Base-by-base conservation (phyloP, 1,139 yeast species). In the Saccharomyces hybrid region DNA sequence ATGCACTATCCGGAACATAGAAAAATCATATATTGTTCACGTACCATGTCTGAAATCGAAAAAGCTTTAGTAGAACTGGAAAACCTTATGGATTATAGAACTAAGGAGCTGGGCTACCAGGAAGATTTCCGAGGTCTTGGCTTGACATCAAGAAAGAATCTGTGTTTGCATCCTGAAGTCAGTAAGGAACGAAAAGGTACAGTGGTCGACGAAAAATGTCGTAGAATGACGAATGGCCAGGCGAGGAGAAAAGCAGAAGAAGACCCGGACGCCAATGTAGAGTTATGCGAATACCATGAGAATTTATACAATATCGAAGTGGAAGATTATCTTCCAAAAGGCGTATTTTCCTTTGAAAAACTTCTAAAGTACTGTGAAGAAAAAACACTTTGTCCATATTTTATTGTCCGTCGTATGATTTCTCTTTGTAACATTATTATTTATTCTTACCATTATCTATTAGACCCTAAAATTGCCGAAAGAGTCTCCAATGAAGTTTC, bases 11-110 rank as follows among this genome's bases (percentile, higher is more conserved):
- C 97, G 5, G 97, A 93, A 66, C 97, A 89, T 64, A 76, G 99
- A 48, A 93, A 93, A 75, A 83, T 93, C 62, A 88, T 93, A 5
- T 93, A 93, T 72, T 93, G 99, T 72, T 93, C 99, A 4, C 98
- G 99, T 79, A 93, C 99, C 42, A 93, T 93, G 99, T 88, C 97
- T 7, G 99, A 93, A 75, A 93, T 93, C 68, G 99, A 93, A 73
- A 93, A 93, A 73, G 98, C 99, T 0, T 75, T 93, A 68, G 89
- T 91, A 13, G 99, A 93, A 74, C 77, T 95, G 75, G 85, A 88
- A 60, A 84, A 82, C 54, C 76, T 93, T 63, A 93, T 93, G 99
- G 88, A 82, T 53, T 93, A 79, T 68, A 78, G 99, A 59, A 73
- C 93, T 2, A 77, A 81, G 54, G 96, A 88, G 66, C 75, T 93